Percentiles rank a stretch among this genome's conserved stretches.
These are phyloP conservation scores for Cutaneotrichosporon dermatis DNA, from an alignment of 1,284 basidiomycete genomes.

Conservation along the genomic window DNA sequence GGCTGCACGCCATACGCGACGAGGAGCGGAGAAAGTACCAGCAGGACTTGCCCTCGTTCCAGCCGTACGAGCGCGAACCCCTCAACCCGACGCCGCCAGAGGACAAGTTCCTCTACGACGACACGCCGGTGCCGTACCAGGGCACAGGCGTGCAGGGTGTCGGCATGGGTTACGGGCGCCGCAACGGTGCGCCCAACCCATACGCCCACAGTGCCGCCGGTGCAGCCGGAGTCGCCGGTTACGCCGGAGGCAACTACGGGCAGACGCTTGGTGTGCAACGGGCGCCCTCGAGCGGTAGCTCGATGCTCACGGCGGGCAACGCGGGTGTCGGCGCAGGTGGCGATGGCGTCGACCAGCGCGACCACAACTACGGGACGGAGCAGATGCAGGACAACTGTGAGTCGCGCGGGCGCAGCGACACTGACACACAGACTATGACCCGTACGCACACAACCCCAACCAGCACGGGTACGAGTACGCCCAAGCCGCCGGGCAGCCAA, in stretches of 20 bases:
- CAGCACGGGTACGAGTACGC: conserved; percentile 15
- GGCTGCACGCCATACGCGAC: conserved; percentile 38
- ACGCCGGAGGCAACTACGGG: neutral
- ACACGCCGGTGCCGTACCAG: conserved; percentile 7
- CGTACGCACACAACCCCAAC: conserved; percentile 20
- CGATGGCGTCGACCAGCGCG: conserved; percentile 29
- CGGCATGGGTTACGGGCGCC: conserved; percentile 30
- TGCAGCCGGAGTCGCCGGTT: too few species aligned
- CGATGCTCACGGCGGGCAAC: conserved; percentile 25
- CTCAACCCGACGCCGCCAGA: conserved; percentile 26
- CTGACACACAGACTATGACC: conserved; percentile 11
- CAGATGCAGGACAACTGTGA: conserved; percentile 8
- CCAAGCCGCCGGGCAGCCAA: conserved; percentile 7
- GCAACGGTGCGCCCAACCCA: conserved; percentile 7
- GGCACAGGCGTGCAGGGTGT: conserved; percentile 38
- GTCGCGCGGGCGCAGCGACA: neutral
- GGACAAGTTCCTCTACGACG: conserved; percentile 42
- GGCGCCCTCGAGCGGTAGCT: conserved; percentile 7
- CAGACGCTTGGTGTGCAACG: conserved; percentile 8
- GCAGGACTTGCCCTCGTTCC: conserved; percentile 39
- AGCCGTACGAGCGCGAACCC: conserved; percentile 33
- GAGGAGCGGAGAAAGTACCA: conserved; percentile 36
- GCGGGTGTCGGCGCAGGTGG: conserved; percentile 31
- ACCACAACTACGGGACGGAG: conserved; percentile 6
- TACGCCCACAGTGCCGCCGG: neutral